Conservation (phyloP, 306 rosid genomes). For the Benincasa hispida region DNA sequence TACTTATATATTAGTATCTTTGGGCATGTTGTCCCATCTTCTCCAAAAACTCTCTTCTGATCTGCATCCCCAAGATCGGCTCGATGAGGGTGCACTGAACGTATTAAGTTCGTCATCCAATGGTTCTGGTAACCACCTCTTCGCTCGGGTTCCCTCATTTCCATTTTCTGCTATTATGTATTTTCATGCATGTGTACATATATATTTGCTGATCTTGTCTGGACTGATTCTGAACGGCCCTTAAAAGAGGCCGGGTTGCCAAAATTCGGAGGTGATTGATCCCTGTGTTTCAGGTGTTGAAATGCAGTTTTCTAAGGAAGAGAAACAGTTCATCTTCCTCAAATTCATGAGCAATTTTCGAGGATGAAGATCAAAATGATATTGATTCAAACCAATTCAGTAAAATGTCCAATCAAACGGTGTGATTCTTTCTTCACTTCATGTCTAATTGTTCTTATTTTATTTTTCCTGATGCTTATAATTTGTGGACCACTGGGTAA, state of each 20-base stretch:
- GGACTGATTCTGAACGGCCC: background rate
- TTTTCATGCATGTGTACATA: background rate
- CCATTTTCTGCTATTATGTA: background rate
- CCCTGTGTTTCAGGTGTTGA: background rate
- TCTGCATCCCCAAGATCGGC: background rate
- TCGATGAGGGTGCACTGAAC: background rate
- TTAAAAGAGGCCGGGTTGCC: background rate
- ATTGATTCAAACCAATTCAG: background rate
- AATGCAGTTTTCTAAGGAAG: background rate
- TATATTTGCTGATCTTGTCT: background rate
- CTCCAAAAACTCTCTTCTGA: background rate
- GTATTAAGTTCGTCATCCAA: background rate
- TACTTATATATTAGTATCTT: slow-evolving; percentile 12
- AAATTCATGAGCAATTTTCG: background rate
- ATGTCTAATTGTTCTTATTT: background rate
- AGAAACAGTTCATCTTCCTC: background rate
- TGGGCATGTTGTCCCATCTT: slow-evolving; percentile 9
- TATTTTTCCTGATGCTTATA: background rate
- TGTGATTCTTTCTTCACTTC: background rate
- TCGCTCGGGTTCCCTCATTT: background rate
- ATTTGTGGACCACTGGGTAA: background rate
- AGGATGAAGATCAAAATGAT: background rate
- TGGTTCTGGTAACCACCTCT: background rate
- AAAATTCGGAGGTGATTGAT: background rate
- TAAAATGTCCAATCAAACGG: background rate